A percentile compares a stretch with the other conserved stretches of the same genome.
Conservation (phyloP, 2,329 filamentous ascomycete species). For the Nemania bipapillata region DNA sequence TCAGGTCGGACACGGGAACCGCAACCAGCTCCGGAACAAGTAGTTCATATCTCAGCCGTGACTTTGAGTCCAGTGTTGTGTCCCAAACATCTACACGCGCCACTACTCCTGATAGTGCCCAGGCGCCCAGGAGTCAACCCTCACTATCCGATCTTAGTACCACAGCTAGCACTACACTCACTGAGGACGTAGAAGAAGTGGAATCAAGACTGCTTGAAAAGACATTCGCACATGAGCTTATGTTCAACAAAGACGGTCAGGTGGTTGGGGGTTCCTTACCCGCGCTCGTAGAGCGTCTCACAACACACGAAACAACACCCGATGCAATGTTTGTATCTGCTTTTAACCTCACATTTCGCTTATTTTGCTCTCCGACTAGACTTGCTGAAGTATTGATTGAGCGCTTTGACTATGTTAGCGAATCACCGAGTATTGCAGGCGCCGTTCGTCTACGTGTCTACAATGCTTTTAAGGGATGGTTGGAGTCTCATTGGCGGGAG, state of each 20-base stretch:
- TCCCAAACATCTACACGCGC: slow-evolving; percentile 88
- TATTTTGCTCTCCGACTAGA: slow-evolving; percentile 84
- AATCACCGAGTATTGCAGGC: slow-evolving; percentile 76
- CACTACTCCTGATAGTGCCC: slow-evolving; percentile 79
- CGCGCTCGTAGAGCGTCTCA: slow-evolving; percentile 92
- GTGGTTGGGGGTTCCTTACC: slow-evolving; percentile 91
- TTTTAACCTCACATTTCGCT: slow-evolving; percentile 94
- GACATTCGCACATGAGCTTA: slow-evolving; percentile 89
- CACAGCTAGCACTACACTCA: slow-evolving; percentile 71
- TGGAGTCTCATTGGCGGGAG: slow-evolving; percentile 93
- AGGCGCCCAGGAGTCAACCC: slow-evolving; percentile 66
- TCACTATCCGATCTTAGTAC: slow-evolving; percentile 76
- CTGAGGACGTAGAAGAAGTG: slow-evolving; percentile 80
- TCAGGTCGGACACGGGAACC: slow-evolving; percentile 75
- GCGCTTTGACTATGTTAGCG: slow-evolving; percentile 89
- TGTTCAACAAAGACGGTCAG: slow-evolving; percentile 93
- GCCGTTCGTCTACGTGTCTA: slow-evolving; percentile 91
- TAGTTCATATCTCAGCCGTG: slow-evolving; percentile 80
- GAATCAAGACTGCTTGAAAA: slow-evolving; percentile 89
- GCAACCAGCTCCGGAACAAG: slow-evolving; percentile 81
- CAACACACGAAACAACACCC: slow-evolving; percentile 90
- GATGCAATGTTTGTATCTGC: slow-evolving; percentile 92
- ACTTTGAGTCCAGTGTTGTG: slow-evolving; percentile 81
- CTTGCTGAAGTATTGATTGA: slow-evolving; percentile 86
- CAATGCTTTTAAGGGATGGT: slow-evolving; percentile 96